Percentiles rank a stretch among this genome's conserved stretches.
Conservation (phyloP, 2,329 filamentous ascomycete species). For the Neofusicoccum ribis region DNA sequence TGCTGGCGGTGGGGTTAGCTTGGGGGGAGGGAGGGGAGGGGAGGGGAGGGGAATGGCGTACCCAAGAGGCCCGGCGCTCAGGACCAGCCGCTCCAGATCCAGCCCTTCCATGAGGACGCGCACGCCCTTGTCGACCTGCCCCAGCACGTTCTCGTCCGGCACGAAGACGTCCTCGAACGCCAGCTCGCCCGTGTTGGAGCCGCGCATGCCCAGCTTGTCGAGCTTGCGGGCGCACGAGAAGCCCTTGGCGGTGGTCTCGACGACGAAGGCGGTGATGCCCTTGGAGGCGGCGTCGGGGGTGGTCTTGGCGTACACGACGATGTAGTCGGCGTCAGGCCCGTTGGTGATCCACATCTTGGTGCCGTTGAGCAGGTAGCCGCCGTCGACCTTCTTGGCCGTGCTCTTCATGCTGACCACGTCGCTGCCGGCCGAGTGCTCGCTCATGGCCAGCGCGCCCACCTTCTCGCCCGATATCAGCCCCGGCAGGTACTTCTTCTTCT, state of each 20-base stretch:
- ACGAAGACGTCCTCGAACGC: slow-evolving; percentile 91
- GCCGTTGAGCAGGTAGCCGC: slow-evolving; percentile 82
- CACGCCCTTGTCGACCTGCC: slow-evolving; percentile 77
- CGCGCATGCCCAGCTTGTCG: slow-evolving; percentile 97
- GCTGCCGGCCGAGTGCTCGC: slow-evolving; percentile 83
- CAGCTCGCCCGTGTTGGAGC: slow-evolving; percentile 92
- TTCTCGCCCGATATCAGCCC: slow-evolving; percentile 76
- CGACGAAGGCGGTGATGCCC: slow-evolving; percentile 93
- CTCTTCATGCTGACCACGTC: slow-evolving; percentile 97
- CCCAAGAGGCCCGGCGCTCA: slow-evolving; percentile 87
- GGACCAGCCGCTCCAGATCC: slow-evolving; percentile 88
- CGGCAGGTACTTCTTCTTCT: slow-evolving; percentile 80
- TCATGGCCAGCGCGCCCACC: slow-evolving; percentile 92
- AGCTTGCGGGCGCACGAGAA: slow-evolving; percentile 89
- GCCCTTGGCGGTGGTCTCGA: slow-evolving; percentile 70
- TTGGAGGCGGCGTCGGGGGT: slow-evolving; percentile 76
- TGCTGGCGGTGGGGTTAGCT: slow-evolving; percentile 35
- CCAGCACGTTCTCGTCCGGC: slow-evolving; percentile 77
- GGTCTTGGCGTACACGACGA: slow-evolving; percentile 98
- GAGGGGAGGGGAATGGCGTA: slow-evolving; percentile 28
- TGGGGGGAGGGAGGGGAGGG: background rate
- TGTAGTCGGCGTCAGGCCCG: slow-evolving; percentile 86
- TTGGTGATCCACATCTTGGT: slow-evolving; percentile 99
- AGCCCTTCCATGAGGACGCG: slow-evolving; percentile 94
- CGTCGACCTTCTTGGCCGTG: slow-evolving; percentile 75